These are phyloP conservation scores for Daedaleopsis nitida DNA, from an alignment of 768 basidiomycete species.

Conservation along the genomic window DNA sequence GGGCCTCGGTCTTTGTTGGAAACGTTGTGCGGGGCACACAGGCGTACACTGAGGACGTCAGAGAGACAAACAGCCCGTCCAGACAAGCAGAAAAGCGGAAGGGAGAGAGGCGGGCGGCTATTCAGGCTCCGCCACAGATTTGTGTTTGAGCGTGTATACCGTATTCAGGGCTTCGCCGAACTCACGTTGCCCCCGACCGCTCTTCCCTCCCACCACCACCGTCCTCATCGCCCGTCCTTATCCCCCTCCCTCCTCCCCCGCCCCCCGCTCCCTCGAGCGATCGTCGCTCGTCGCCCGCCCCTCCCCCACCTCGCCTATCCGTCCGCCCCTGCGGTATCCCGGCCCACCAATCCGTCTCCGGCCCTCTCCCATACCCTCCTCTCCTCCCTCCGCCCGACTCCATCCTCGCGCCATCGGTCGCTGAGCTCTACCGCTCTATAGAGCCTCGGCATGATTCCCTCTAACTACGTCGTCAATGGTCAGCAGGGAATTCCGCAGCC, in stretches of 20 bases:
- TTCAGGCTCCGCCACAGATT: constrained; percentile 26
- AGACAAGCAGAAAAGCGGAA: neutral
- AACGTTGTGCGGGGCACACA: neutral
- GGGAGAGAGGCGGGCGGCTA: constrained; percentile 13
- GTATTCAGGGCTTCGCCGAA: constrained; percentile 25
- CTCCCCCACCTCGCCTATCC: constrained; percentile 13
- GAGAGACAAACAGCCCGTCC: neutral
- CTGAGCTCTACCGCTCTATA: constrained; percentile 58
- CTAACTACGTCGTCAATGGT: constrained; percentile 49
- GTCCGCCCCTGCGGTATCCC: constrained; percentile 16
- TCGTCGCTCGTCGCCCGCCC: constrained; percentile 26
- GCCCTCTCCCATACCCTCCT: constrained; percentile 1
- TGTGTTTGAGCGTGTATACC: constrained; percentile 28
- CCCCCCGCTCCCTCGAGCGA: constrained; percentile 20
- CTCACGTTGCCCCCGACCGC: constrained; percentile 26
- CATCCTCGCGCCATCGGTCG: constrained; percentile 25
- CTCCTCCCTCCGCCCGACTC: constrained; percentile 2
- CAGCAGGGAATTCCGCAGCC: constrained; percentile 46
- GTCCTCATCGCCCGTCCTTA: constrained; percentile 25
- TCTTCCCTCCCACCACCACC: constrained; percentile 30
- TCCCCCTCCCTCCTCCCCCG: constrained; percentile 19
- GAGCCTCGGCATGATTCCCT: constrained; percentile 49
- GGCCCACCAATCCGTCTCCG: constrained; percentile 4
- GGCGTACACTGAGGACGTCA: neutral
- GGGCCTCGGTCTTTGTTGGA: neutral